Conservation (phyloP, 306 rosid genomes). For the Albizia julibrissin region DNA sequence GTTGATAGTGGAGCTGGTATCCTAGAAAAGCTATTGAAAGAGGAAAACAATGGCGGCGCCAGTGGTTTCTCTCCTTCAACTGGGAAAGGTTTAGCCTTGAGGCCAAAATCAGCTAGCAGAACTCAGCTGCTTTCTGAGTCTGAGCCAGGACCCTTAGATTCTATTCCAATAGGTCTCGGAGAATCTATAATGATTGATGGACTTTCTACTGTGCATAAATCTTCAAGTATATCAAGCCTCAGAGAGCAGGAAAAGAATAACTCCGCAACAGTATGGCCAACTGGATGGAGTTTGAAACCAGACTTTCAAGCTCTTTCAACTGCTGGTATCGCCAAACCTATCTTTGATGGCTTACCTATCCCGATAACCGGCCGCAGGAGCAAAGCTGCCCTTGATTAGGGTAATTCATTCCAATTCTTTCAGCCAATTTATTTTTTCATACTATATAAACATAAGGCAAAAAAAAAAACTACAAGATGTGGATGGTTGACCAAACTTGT, state of each 20-base stretch:
- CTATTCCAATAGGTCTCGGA: conserved; percentile 70
- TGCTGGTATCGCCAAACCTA: conserved; percentile 60
- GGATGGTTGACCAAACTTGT: conserved; percentile 31
- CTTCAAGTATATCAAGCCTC: conserved; percentile 67
- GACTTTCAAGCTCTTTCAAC: conserved; percentile 68
- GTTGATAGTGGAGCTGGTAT: conserved; percentile 52
- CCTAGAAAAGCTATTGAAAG: conserved; percentile 60
- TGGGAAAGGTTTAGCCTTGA: conserved; percentile 66
- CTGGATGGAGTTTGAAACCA: conserved; percentile 70
- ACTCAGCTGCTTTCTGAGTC: conserved; percentile 42
- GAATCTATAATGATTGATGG: conserved; percentile 64
- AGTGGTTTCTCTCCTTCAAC: conserved; percentile 53
- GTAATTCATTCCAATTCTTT: conserved; percentile 25
- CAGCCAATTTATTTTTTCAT: conserved; percentile 43
- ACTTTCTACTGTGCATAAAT: conserved; percentile 57
- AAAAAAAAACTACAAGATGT: conserved; percentile 37
- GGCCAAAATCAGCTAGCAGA: conserved; percentile 74
- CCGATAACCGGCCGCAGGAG: conserved; percentile 77
- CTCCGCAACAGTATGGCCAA: conserved; percentile 58
- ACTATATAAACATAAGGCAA: conserved; percentile 32
- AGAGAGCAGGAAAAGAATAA: conserved; percentile 68
- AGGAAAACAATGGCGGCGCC: conserved; percentile 56
- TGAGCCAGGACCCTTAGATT: conserved; percentile 63
- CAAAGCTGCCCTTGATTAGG: conserved; percentile 85
- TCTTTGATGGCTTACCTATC: conserved; percentile 83